Percentiles rank a stretch among this genome's conserved stretches.
Evolutionary conservation across 2,329 filamentous ascomycete species (phyloP).

Genomic region (Botrytis pseudocinerea): DNA sequence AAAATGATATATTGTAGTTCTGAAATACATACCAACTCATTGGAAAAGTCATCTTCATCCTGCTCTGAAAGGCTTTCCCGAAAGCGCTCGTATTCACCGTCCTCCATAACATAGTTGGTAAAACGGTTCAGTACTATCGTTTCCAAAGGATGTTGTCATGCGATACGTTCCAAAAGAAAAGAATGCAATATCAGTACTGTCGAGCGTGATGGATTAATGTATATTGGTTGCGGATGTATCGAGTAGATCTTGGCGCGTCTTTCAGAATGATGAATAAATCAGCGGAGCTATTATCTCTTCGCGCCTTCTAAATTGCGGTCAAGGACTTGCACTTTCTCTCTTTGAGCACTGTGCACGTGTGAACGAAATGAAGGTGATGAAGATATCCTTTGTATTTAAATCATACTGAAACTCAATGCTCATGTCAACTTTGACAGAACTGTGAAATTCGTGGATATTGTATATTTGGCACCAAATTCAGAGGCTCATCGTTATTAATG

Average conservation of each 20-base stretch:
- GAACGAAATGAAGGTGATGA: neutral
- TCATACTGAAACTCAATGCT: too few species aligned
- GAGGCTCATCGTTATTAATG: neutral
- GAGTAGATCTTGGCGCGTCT: neutral
- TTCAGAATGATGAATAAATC: neutral
- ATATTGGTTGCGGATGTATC: neutral
- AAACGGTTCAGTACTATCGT: neutral
- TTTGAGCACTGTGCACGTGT: neutral
- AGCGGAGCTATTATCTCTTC: neutral
- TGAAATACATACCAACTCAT: neutral
- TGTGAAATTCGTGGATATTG: neutral
- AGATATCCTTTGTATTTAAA: too few species aligned
- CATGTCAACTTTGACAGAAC: constrained; percentile 5
- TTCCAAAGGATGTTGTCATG: neutral
- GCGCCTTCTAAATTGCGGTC: neutral
- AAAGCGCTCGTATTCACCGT: neutral
- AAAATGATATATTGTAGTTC: neutral
- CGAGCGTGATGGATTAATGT: neutral
- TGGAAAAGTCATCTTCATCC: too few species aligned
- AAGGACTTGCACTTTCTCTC: neutral
- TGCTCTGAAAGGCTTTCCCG: too few species aligned
- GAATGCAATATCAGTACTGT: neutral
- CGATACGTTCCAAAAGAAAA: neutral
- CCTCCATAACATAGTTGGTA: neutral
- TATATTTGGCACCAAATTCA: too few species aligned